Conservation (phyloP, 768 basidiomycete genomes). For the Psilocybe tampanensis region DNA sequence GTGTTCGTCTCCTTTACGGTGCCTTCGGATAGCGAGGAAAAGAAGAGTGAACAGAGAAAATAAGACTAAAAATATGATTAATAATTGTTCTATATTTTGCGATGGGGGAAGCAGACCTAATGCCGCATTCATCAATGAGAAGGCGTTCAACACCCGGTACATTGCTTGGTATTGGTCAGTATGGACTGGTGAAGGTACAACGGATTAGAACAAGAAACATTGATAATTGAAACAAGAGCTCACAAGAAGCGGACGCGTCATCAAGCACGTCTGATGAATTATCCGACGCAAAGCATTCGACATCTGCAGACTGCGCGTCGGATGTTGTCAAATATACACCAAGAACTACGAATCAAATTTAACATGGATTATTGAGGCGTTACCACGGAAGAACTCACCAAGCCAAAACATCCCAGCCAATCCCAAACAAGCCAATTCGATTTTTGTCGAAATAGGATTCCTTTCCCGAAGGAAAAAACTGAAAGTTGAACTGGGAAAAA, state of each 20-base stretch:
- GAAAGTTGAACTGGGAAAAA: constrained; percentile 55
- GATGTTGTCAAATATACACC: constrained; percentile 74
- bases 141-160: constrained; percentile 80
- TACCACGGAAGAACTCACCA: constrained; percentile 43
- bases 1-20: constrained; percentile 45
- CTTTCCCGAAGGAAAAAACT: constrained; percentile 62
- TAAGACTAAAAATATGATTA: constrained; percentile 32
- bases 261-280: constrained; percentile 43
- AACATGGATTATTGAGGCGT: constrained; percentile 4
- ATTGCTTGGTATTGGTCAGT: constrained; percentile 90
- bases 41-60: constrained; percentile 39
- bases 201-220: background rate
- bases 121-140: constrained; percentile 76
- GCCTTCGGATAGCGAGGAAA: constrained; percentile 43
- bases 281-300: constrained; percentile 75
- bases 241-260: constrained; percentile 64
- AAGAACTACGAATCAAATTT: constrained; percentile 53
- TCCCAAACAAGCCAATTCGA: constrained; percentile 72
- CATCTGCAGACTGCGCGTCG: constrained; percentile 77
- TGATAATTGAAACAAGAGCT: constrained; percentile 29
- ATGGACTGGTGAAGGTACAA: constrained; percentile 52
- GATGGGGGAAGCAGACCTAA: constrained; percentile 50
- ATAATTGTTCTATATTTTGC: constrained; percentile 2
- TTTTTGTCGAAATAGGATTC: constrained; percentile 80
- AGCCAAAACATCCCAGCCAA: constrained; percentile 80